phyloP scores from a whole-genome alignment of 1,284 basidiomycete genomes.

The Papiliotrema flavescens region DNA sequence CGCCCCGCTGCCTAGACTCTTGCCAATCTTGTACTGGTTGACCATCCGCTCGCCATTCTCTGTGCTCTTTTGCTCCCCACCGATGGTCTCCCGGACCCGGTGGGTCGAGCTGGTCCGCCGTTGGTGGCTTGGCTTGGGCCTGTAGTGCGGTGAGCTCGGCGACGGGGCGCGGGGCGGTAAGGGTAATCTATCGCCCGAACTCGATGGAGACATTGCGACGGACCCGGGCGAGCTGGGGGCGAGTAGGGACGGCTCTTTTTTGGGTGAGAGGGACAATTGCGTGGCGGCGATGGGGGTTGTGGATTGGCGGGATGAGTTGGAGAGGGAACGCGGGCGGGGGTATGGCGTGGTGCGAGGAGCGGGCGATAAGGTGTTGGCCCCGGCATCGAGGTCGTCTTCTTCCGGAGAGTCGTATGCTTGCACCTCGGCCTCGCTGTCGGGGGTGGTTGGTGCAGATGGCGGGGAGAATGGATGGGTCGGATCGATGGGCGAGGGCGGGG shows the following conservation, averaged over 20 bases:
- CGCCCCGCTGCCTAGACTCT: slow-evolving; percentile 46
- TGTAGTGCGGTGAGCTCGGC: slow-evolving; percentile 23
- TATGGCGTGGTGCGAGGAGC: neutral
- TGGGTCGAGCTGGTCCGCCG: slow-evolving; percentile 40
- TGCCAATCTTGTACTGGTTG: slow-evolving; percentile 49
- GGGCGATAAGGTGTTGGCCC: neutral
- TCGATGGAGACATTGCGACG: neutral
- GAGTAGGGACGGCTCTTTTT: neutral
- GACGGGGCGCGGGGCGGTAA: slow-evolving; percentile 11
- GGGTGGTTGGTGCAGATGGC: neutral
- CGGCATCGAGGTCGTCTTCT: neutral
- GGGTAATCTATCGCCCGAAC: neutral
- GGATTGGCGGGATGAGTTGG: neutral
- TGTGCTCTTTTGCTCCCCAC: slow-evolving; percentile 37
- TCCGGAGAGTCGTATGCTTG: slow-evolving; percentile 2
- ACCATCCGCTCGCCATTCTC: slow-evolving; percentile 44
- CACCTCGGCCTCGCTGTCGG: neutral
- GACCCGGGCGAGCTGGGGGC: neutral
- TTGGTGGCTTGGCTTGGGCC: slow-evolving; percentile 20
- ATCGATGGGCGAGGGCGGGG: slow-evolving; percentile 8
- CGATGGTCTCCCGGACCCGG: slow-evolving; percentile 45
- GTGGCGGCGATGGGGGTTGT: slow-evolving; percentile 1
- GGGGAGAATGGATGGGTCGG: neutral
- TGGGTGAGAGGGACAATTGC: slow-evolving; percentile 1
- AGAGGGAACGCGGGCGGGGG: neutral